Conservation (phyloP, 2,329 filamentous ascomycete genomes). For the Aspergillus floridensis region DNA sequence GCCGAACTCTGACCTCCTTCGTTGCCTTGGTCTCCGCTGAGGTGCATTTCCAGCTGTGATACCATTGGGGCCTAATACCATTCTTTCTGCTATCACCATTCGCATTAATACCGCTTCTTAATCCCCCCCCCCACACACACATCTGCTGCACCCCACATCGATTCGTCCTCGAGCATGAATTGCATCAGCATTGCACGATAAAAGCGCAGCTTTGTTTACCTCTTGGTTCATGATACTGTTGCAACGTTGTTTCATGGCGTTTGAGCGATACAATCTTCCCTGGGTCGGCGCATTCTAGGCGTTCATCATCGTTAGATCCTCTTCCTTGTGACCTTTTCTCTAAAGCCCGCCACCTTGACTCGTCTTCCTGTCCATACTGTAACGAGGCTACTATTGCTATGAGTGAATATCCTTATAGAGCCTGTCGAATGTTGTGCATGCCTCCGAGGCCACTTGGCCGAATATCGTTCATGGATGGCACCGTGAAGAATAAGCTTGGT, state of each 20-base stretch:
- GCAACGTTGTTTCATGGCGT: slow-evolving; percentile 14
- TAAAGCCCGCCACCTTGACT: neutral
- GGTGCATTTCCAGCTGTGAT: neutral
- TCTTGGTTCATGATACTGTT: slow-evolving; percentile 8
- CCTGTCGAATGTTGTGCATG: neutral
- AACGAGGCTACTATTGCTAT: slow-evolving; percentile 11
- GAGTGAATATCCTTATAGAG: slow-evolving; percentile 10
- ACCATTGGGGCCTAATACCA: neutral
- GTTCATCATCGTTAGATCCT: slow-evolving; percentile 20
- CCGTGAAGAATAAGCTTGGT: neutral
- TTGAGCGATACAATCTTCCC: slow-evolving; percentile 13
- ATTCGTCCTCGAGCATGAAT: slow-evolving; percentile 3
- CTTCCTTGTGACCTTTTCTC: neutral
- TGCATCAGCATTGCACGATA: slow-evolving; percentile 7
- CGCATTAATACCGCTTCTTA: neutral
- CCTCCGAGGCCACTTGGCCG: neutral
- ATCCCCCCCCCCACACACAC: neutral
- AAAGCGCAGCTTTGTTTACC: neutral
- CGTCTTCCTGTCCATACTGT: slow-evolving; percentile 3
- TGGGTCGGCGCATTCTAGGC: slow-evolving; percentile 27
- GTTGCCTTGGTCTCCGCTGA: neutral
- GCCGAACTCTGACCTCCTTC: slow-evolving; percentile 30
- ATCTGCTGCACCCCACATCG: neutral
- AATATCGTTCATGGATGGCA: neutral
- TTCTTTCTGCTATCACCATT: neutral